These are phyloP conservation scores for Blastomyces silverae DNA, from an alignment of 2,329 filamentous ascomycete genomes.

Conservation along the genomic window DNA sequence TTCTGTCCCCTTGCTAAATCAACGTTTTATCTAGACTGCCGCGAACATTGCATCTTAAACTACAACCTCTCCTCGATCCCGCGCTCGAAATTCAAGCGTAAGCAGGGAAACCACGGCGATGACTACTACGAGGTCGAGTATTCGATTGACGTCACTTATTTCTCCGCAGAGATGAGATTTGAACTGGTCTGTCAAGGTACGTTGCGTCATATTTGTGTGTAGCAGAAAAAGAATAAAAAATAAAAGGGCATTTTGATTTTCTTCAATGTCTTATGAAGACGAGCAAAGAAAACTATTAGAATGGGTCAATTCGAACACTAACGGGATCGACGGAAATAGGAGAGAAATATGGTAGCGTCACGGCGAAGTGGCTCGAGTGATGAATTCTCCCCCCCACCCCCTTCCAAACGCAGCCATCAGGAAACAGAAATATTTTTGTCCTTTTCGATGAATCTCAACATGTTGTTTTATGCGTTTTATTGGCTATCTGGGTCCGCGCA, in stretches of 20 bases:
- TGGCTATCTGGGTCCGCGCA: no score
- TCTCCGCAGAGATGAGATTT: conserved; percentile 10
- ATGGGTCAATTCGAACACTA: not conserved
- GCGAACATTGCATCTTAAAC: conserved; percentile 12
- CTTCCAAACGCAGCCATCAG: no score
- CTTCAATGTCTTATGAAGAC: not conserved
- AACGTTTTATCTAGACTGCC: conserved; percentile 5
- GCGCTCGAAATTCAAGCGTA: conserved; percentile 13
- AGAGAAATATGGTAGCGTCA: conserved; percentile 11
- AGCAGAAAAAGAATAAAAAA: no score
- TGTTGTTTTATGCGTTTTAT: no score
- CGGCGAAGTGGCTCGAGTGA: conserved; percentile 11
- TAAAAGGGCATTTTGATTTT: not conserved
- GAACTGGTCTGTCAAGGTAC: conserved; percentile 11
- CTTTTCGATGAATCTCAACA: no score
- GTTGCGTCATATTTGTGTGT: not conserved
- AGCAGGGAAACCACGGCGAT: not conserved
- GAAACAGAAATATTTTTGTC: no score
- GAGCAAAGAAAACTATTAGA: not conserved
- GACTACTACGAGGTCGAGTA: conserved; percentile 13
- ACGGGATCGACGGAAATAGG: not conserved
- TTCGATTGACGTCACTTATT: conserved; percentile 10
- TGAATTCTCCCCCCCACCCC: no score
- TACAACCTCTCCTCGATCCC: conserved; percentile 13
- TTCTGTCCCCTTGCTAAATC: not conserved